Conservation (phyloP, 1,139 yeast species). For the Protomyces lactucae-debilis region DNA sequence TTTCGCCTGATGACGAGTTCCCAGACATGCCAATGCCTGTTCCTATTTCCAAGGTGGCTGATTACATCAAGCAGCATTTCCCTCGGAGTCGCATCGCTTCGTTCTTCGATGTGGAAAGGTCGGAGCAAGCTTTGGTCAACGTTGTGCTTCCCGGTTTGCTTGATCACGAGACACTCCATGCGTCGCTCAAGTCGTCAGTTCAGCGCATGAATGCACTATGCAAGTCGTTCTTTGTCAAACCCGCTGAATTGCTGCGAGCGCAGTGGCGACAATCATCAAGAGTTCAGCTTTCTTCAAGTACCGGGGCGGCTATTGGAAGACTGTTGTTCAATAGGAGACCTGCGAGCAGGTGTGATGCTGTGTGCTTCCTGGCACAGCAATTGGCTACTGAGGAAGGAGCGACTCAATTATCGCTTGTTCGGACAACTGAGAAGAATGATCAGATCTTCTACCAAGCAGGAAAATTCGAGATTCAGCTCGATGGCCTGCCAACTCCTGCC, state of each 20-base stretch:
- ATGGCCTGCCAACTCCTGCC: not conserved
- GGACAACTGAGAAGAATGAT: too few relatives aligned
- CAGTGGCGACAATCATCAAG: not conserved
- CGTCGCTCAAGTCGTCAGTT: constrained; percentile 5
- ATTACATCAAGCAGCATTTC: constrained; percentile 25
- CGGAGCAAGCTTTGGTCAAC: not conserved
- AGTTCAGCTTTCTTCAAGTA: too few relatives aligned
- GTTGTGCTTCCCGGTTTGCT: not conserved
- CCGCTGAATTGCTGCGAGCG: not conserved
- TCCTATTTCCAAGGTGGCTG: constrained; percentile 28
- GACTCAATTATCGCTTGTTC: too few relatives aligned
- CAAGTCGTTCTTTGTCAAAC: not conserved
- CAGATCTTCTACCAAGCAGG: too few relatives aligned
- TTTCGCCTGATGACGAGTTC: constrained; percentile 18
- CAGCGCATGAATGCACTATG: not conserved
- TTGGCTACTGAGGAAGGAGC: too few relatives aligned
- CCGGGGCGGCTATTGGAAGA: too few relatives aligned
- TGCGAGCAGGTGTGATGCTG: too few relatives aligned
- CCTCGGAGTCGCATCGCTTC: not conserved
- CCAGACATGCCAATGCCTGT: constrained; percentile 27
- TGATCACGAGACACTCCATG: not conserved
- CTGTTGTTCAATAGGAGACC: too few relatives aligned
- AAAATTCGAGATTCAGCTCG: not conserved
- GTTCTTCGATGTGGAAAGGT: not conserved
- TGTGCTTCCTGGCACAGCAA: too few relatives aligned